These are phyloP conservation scores for Rhodotorula taiwanensis DNA, from an alignment of 768 basidiomycete genomes.

Conservation along the genomic window DNA sequence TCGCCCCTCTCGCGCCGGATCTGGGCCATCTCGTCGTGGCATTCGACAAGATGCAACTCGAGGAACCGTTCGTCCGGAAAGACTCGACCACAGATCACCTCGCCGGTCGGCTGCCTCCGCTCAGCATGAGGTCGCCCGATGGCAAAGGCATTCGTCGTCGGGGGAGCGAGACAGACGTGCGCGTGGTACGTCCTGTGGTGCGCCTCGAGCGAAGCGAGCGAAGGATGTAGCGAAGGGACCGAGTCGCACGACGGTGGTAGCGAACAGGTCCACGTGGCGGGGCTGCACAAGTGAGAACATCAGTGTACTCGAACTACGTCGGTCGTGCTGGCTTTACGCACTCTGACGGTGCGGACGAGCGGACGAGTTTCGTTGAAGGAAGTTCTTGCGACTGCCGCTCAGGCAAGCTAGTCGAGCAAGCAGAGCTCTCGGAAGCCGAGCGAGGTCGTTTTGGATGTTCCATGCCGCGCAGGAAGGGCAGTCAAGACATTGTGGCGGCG, in stretches of 20 bases:
- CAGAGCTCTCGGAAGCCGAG: not conserved
- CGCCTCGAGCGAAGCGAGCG: constrained; percentile 2
- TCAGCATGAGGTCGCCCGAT: not conserved
- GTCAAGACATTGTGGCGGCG: not conserved
- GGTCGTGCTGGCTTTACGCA: too few species aligned
- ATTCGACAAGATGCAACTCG: constrained; percentile 33
- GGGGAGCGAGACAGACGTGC: constrained; percentile 16
- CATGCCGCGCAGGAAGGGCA: not conserved
- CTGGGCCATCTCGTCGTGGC: constrained; percentile 36
- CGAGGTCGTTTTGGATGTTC: not conserved
- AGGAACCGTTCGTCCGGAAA: constrained; percentile 34
- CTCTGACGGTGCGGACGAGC: not conserved
- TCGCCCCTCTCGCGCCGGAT: constrained; percentile 27
- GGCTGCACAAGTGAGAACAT: not conserved
- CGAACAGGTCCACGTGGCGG: constrained; percentile 19
- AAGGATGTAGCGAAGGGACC: constrained; percentile 1
- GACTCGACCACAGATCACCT: constrained; percentile 26
- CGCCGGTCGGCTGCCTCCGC: not conserved
- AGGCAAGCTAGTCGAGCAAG: not conserved
- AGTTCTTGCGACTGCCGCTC: not conserved
- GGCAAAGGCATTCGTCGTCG: not conserved
- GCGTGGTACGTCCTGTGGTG: constrained; percentile 33
- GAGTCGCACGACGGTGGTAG: constrained; percentile 29
- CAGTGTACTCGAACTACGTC: too few species aligned
- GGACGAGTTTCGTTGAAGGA: not conserved